A percentile compares a stretch with the other conserved stretches of the same genome.
Evolutionary conservation across 2,329 filamentous ascomycete species (phyloP).

Genomic region (Clarireedia monteithiana): DNA sequence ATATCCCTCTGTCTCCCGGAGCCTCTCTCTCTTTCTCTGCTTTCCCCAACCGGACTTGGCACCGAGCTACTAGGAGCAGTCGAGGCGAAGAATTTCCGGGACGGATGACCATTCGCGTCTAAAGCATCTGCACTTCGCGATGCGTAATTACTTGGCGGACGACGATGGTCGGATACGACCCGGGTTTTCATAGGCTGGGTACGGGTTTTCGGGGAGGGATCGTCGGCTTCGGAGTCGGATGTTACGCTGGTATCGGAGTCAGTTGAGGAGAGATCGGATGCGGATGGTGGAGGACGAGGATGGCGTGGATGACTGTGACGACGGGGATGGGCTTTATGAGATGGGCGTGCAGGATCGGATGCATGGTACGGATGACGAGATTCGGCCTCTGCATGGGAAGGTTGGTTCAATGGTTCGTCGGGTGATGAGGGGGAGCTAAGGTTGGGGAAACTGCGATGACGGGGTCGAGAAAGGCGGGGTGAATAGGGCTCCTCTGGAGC

Average conservation of each 20-base stretch:
- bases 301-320: conserved; percentile 43
- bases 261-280: not conserved
- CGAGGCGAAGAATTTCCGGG: conserved; percentile 8
- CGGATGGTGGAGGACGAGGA: conserved; percentile 2
- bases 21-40: conserved; percentile 21
- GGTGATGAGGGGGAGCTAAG: conserved; percentile 18
- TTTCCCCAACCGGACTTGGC: conserved; percentile 3
- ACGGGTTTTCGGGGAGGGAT: conserved; percentile 3
- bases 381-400: conserved; percentile 17
- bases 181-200: not conserved
- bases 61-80: not conserved
- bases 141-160: not conserved
- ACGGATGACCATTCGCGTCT: not conserved
- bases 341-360: conserved; percentile 13
- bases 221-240: conserved; percentile 4
- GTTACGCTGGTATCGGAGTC: not conserved
- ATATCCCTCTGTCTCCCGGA: conserved; percentile 20
- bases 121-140: not conserved
- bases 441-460: conserved; percentile 25
- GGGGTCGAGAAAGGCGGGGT: conserved; percentile 13
- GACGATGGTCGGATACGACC: not conserved
- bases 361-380: not conserved
- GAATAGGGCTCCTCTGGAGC: conserved; percentile 33
- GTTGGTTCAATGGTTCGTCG: conserved; percentile 20
- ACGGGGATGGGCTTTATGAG: conserved; percentile 25